phyloP scores from a whole-genome alignment of 441 rosid genomes.

The Eutrema salsugineum region DNA sequence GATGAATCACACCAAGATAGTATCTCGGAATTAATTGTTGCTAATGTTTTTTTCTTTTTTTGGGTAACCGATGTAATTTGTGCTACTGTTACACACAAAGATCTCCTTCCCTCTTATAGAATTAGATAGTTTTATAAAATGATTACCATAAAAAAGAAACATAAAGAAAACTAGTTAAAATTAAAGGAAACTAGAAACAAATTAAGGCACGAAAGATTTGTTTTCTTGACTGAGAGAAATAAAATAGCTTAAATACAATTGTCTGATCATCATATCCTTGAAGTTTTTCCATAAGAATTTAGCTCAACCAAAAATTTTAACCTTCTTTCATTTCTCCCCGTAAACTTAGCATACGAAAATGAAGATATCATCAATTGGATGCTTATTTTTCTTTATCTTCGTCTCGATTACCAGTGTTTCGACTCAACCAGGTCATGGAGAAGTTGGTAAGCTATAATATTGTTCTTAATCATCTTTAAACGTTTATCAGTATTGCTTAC shows the following conservation, averaged over 20 bases:
- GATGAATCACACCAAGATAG: conserved; percentile 13
- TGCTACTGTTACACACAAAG: neutral
- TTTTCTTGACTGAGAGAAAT: conserved; percentile 2
- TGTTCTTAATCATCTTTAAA: neutral
- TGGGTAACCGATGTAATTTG: neutral
- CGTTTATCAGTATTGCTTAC: neutral
- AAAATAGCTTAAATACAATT: conserved; percentile 2
- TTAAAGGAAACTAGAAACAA: neutral
- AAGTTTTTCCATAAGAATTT: neutral
- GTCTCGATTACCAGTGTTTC: conserved; percentile 7
- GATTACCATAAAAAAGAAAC: neutral
- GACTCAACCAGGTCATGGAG: conserved; percentile 1
- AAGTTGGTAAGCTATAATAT: conserved; percentile 22
- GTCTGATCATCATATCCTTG: neutral
- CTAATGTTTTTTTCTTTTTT: too few relatives aligned
- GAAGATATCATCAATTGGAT: conserved; percentile 3
- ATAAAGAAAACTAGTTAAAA: conserved; percentile 10
- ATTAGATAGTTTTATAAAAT: neutral
- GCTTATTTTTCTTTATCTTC: neutral
- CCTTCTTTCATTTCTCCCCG: neutral
- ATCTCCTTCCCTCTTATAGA: neutral
- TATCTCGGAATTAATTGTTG: too few relatives aligned
- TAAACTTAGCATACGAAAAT: neutral
- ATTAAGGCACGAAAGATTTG: neutral
- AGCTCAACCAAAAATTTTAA: neutral